These are phyloP conservation scores for Talaromyces liani DNA, from an alignment of 495 filamentous ascomycete species.

Conservation along the genomic window DNA sequence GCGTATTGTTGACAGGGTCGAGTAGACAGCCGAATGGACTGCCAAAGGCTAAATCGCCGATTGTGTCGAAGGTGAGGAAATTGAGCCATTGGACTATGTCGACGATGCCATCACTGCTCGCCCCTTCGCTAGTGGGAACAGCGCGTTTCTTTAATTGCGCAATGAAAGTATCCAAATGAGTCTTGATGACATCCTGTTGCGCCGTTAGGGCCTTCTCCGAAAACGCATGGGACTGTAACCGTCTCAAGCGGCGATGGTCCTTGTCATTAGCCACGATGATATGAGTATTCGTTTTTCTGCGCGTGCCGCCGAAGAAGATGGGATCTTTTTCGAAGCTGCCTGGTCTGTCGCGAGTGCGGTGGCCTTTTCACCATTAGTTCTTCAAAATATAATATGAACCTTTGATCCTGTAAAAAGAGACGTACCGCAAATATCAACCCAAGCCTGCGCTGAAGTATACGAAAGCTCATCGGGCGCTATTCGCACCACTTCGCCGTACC, in stretches of 20 bases:
- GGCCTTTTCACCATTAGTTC: not conserved
- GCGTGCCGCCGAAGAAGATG: not conserved
- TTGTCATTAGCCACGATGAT: constrained; percentile 28
- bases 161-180: constrained; percentile 15
- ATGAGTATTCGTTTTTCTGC: not conserved
- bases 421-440: constrained; percentile 19
- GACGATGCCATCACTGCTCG: not conserved
- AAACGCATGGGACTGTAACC: constrained; percentile 41
- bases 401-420: not conserved
- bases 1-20: not conserved
- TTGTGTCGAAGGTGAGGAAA: constrained; percentile 16
- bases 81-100: constrained; percentile 16
- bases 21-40: constrained; percentile 10
- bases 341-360: not conserved
- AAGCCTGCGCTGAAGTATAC: constrained; percentile 16
- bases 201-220: constrained; percentile 38
- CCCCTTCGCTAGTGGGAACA: not conserved
- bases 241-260: constrained; percentile 34
- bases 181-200: constrained; percentile 23
- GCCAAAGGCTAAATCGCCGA: constrained; percentile 13
- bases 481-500: constrained; percentile 21
- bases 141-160: constrained; percentile 25
- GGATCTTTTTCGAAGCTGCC: constrained; percentile 7
- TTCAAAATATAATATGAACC: not conserved
- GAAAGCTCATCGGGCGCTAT: constrained; percentile 18